Conservation (phyloP, 768 basidiomycete species). For the Amanita fuliginea region DNA sequence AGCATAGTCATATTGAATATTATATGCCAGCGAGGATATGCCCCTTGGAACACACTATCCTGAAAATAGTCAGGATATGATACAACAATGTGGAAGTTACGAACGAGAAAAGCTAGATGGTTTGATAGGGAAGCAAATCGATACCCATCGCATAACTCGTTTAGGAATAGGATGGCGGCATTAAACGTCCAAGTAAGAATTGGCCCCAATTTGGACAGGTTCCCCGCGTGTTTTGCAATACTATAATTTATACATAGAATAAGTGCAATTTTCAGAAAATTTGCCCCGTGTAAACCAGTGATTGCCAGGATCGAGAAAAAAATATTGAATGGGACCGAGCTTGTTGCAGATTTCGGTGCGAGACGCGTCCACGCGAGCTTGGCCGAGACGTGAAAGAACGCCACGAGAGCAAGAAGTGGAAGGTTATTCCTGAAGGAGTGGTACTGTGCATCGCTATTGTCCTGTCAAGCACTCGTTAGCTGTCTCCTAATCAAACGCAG, state of each 20-base stretch:
- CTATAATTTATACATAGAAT: slow-evolving; percentile 65
- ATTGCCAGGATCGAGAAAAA: slow-evolving; percentile 56
- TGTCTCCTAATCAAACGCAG: slow-evolving; percentile 1
- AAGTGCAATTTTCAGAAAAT: slow-evolving; percentile 61
- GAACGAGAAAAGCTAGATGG: slow-evolving; percentile 48
- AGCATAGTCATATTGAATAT: slow-evolving; percentile 96
- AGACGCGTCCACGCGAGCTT: slow-evolving; percentile 38
- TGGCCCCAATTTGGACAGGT: slow-evolving; percentile 32
- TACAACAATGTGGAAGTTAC: slow-evolving; percentile 13
- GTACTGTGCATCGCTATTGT: slow-evolving; percentile 89
- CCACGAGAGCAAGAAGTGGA: slow-evolving; percentile 41
- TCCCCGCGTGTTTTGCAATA: slow-evolving; percentile 32
- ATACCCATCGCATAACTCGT: slow-evolving; percentile 71
- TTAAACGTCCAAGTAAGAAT: slow-evolving; percentile 74
- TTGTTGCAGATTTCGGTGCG: slow-evolving; percentile 13
- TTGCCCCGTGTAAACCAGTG: slow-evolving; percentile 69
- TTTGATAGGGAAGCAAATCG: slow-evolving; percentile 45
- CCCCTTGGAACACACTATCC: slow-evolving; percentile 61
- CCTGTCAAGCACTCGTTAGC: slow-evolving; percentile 33
- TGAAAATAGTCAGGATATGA: slow-evolving; percentile 1
- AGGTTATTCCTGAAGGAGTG: slow-evolving; percentile 78
- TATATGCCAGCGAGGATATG: slow-evolving; percentile 89
- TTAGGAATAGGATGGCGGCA: slow-evolving; percentile 57
- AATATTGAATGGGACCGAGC: slow-evolving; percentile 44
- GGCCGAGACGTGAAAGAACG: slow-evolving; percentile 40